phyloP scores from a whole-genome alignment of 805 yeast genomes.

The Candida nanaspora region DNA sequence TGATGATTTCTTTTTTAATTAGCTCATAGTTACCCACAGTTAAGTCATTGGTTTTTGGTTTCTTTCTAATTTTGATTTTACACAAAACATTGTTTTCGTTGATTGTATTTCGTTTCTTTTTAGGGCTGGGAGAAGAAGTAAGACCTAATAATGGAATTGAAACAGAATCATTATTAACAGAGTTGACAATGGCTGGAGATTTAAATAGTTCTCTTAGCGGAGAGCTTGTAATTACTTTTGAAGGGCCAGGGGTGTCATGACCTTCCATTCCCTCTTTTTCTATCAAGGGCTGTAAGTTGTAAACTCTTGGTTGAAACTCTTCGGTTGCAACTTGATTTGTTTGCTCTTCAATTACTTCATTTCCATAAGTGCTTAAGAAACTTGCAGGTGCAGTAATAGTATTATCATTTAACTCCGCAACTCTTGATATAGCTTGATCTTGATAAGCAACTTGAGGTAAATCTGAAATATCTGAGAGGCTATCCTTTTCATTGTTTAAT shows the following conservation, averaged over 20 bases:
- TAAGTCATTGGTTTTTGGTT: slow-evolving; percentile 13
- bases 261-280: too few relatives aligned
- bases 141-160: not conserved
- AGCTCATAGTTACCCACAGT: slow-evolving; percentile 23
- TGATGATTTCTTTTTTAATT: slow-evolving; percentile 29
- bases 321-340: not conserved
- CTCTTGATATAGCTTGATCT: too few relatives aligned
- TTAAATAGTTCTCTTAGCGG: not conserved
- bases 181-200: not conserved
- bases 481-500: not conserved
- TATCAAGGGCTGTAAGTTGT: not conserved
- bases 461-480: too few relatives aligned
- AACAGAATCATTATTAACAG: not conserved
- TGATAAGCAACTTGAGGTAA: too few relatives aligned
- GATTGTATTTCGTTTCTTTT: not conserved
- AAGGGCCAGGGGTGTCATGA: too few relatives aligned
- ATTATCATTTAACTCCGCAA: too few relatives aligned
- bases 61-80: slow-evolving; percentile 21
- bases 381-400: too few relatives aligned
- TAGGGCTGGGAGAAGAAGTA: not conserved
- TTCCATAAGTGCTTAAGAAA: too few relatives aligned
- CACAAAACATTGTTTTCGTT: slow-evolving; percentile 11
- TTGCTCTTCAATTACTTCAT: too few relatives aligned
- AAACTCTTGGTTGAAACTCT: not conserved
- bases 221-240: not conserved